Evolutionary conservation across 2,329 filamentous ascomycete genomes (phyloP), one percentile per base, ranked within the genome.

Genomic region (Lasiodiplodia sp.): DNA sequence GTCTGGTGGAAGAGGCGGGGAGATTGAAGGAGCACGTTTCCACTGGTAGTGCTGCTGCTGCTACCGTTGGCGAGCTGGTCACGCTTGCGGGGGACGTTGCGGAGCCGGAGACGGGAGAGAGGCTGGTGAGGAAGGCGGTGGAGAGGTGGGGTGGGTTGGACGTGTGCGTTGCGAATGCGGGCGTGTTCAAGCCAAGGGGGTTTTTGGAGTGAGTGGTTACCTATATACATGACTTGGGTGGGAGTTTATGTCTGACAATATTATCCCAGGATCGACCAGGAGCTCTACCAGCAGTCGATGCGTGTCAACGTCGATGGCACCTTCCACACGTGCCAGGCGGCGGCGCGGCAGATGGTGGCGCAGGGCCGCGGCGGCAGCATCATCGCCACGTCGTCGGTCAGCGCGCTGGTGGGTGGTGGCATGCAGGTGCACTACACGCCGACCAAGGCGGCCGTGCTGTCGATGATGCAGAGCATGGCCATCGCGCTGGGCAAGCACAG

Each of bases 341-440:
- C 53, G 16, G 56, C 56, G 37, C 56, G 53, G n/a, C 56, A 58
- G 56, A 58, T 58, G 56, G 56, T 58, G 7, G 10, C 56, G 2
- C 56, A 58, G 25, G 56, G 56, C 4, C 37, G 44, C n/a, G 56
- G 56, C 56, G 34, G 56, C 10, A 58, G 56, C 56, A 58, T 58
- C 37, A 44, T 58, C n/a, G 56, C 56, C 11, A 44, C 21, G 10
- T 58, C 56, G 7, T 58, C 56, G 6, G 56, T 58, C n/a, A 58
- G 56, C 21, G 56, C 53, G 31, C 11, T 57, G 53, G 53, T 57
- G 10, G 53, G 53, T 3, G 53, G 53, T 5, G 56, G 56, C 0
- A 8, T 40, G 34, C 37, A 58, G n/a, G 56, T 58, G n/a, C 56
- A 58, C 21, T 58, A 44, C 56, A 58, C 56, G 56, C 56, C 56